A percentile compares a stretch with the other conserved stretches of the same genome.
phyloP scores from a whole-genome alignment of 176 grass and related monocot genomes.

The Alopecurus myosuroides region DNA sequence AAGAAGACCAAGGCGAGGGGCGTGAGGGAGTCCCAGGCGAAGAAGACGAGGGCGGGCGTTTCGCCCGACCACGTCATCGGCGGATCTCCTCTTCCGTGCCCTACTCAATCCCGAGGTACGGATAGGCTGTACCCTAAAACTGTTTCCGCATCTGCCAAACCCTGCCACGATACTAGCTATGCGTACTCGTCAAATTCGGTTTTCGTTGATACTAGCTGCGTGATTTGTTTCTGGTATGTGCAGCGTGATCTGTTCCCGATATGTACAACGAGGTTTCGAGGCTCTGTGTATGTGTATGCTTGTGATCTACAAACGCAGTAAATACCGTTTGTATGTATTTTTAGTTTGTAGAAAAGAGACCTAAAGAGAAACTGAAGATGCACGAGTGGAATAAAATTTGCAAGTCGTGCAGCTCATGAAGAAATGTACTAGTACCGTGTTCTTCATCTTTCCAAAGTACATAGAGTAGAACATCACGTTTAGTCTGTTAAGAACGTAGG shows the following conservation, averaged over 20 bases:
- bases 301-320: not conserved
- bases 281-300: not conserved
- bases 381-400: not conserved
- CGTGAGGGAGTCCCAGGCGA: no score
- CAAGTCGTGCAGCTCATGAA: not conserved
- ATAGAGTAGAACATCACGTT: not conserved
- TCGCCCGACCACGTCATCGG: not conserved
- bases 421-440: not conserved
- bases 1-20: no score
- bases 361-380: not conserved
- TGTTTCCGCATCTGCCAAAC: not conserved
- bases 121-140: not conserved
- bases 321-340: not conserved
- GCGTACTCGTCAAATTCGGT: accelerated
- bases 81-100: not conserved
- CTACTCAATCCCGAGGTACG: not conserved
- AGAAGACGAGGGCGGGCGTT: no score
- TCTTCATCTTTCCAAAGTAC: not conserved
- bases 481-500: not conserved
- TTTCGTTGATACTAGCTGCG: not conserved
- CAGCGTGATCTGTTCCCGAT: no score
- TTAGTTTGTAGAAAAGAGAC: not conserved
- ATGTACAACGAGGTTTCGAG: not conserved
- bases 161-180: not conserved
- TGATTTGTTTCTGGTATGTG: not conserved